Conservation (phyloP, 164 flowering plant species). For the Paratinospora sagittata region DNA sequence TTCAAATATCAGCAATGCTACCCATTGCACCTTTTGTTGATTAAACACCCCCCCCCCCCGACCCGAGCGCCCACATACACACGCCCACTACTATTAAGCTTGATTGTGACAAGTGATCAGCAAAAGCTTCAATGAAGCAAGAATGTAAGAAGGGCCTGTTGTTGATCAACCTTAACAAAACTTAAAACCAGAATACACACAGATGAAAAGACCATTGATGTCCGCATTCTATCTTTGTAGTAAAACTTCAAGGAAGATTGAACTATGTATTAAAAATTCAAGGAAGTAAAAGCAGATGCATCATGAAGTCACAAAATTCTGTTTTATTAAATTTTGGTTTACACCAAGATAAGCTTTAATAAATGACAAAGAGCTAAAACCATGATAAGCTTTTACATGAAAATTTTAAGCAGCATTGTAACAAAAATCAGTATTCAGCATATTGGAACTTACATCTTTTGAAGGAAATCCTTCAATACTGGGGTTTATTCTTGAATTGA, state of each 20-base stretch:
- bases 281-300: no score
- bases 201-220: neutral
- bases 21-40: neutral
- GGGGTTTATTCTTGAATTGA: slow-evolving; percentile 57
- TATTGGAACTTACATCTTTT: slow-evolving; percentile 63
- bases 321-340: no score
- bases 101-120: neutral
- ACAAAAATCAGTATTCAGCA: neutral
- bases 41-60: no score
- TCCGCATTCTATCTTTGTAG: neutral
- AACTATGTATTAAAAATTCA: neutral
- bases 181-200: neutral
- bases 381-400: neutral
- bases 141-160: neutral
- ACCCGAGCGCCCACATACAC: no score
- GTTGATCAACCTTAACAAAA: neutral
- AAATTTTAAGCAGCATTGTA: neutral
- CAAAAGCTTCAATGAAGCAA: neutral
- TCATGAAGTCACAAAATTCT: no score
- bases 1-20: neutral
- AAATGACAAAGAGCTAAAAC: neutral
- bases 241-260: neutral
- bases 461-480: slow-evolving; percentile 54
- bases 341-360: neutral
- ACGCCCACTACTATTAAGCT: no score